A percentile compares a stretch with the other conserved stretches of the same genome.
Evolutionary conservation across 305 asterid genomes (phyloP).

Genomic region (Fraxinus greggii): DNA sequence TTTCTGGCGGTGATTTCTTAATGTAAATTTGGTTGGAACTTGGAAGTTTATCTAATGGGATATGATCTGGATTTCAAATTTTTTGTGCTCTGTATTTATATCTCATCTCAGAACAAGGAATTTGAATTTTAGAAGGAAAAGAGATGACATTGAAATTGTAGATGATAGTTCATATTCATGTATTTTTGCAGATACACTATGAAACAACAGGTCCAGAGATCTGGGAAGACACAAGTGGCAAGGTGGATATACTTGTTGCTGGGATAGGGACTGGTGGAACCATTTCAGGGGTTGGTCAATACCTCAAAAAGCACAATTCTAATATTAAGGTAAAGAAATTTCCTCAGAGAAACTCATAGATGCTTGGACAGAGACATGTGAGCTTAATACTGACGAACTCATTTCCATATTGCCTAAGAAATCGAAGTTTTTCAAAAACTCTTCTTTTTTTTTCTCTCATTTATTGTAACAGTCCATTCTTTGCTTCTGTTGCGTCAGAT

Average conservation of each 20-base stretch:
- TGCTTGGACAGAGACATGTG: constrained; percentile 1
- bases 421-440: neutral
- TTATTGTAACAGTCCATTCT: constrained; percentile 13
- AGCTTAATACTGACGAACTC: constrained; percentile 3
- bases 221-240: constrained; percentile 95
- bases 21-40: neutral
- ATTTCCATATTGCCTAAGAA: neutral
- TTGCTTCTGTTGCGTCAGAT: constrained; percentile 44
- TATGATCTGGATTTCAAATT: constrained; percentile 2
- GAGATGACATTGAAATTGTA: neutral
- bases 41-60: neutral
- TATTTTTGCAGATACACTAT: constrained; percentile 62
- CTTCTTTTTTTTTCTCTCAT: constrained; percentile 16
- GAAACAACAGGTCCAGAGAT: constrained; percentile 99
- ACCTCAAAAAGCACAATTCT: constrained; percentile 69
- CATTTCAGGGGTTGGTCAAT: constrained; percentile 83
- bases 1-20: neutral
- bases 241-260: constrained; percentile 89
- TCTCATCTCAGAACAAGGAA: constrained; percentile 10
- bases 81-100: constrained; percentile 9
- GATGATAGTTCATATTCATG: constrained; percentile 13
- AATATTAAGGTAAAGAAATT: constrained; percentile 55
- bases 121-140: neutral
- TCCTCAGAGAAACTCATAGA: neutral
- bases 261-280: constrained; percentile 99